Evolutionary conservation across 345 rosid genomes (phyloP).

Genomic region (Salix udensis): DNA sequence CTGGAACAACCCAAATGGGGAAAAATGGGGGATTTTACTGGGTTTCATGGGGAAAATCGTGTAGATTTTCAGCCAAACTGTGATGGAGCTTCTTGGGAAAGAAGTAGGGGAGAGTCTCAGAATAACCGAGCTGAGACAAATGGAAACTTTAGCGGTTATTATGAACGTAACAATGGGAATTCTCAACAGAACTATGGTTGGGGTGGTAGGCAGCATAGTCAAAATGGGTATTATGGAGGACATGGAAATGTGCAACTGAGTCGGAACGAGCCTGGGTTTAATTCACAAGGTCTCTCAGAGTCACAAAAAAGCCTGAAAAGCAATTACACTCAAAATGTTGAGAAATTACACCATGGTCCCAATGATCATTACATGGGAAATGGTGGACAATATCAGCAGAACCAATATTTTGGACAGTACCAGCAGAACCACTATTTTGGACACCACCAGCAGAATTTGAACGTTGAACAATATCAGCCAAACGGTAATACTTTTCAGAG

Average conservation of each 20-base stretch:
- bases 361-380: not conserved
- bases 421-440: slow-evolving; percentile 7
- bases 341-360: slow-evolving; percentile 12
- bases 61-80: not conserved
- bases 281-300: slow-evolving; percentile 16
- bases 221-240: slow-evolving; percentile 8
- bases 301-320: slow-evolving; percentile 17
- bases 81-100: slow-evolving; percentile 13
- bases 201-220: slow-evolving; percentile 14
- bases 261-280: slow-evolving; percentile 8
- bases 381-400: slow-evolving; percentile 17
- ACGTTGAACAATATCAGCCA: slow-evolving; percentile 12
- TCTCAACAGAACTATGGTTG: not conserved
- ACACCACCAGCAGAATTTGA: slow-evolving; percentile 10
- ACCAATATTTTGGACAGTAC: slow-evolving; percentile 8
- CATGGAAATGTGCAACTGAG: slow-evolving; percentile 6
- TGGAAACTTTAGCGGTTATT: slow-evolving; percentile 12
- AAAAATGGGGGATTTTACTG: slow-evolving; percentile 23
- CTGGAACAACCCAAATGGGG: slow-evolving; percentile 14
- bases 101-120: slow-evolving; percentile 15
- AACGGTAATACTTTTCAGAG: slow-evolving; percentile 4
- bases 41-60: slow-evolving; percentile 13
- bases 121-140: slow-evolving; percentile 5
- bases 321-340: slow-evolving; percentile 14
- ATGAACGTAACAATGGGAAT: slow-evolving; percentile 8